Evolutionary conservation across 2,329 filamentous ascomycete genomes (phyloP), one percentile per base, ranked within the genome.

Genomic region (Pseudogymnoascus sp.): DNA sequence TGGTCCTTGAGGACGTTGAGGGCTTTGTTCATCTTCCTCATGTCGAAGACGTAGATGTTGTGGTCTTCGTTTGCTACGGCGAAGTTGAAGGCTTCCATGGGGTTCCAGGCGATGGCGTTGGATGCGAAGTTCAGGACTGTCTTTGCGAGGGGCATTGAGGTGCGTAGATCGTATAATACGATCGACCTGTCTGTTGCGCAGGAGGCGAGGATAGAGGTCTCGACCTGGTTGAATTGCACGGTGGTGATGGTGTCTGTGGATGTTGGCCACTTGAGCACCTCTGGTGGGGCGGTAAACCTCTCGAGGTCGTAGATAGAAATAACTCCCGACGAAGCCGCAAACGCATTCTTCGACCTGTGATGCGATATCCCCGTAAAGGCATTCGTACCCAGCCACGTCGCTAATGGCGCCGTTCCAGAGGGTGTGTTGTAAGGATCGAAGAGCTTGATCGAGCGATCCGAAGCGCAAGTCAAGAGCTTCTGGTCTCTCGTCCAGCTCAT

Each of bases 11-110:
- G 82, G 7, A 97, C 87, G 73, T 97, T 97, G 65, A 96, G 79
- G 0, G 93, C 91, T 66, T 91, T 87, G 69, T 90, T 87, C 75
- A 96, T 88, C 73, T 91, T 93, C 69, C 95, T 85, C 85, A 96
- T 96, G 75, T 99, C 95, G 72, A 99, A 99, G 65, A 97, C 84
- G 72, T 92, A 80, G 68, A 89, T 83, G 75, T 96, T 96, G 78
- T 97, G 93, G 72, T 97, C 95, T 79, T 99, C 95, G 69, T 90
- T 96, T 11, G 91, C 95, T 31, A 93, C 87, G 14, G 92, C 93
- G 72, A 97, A 88, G 77, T 97, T 96, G 81, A 96, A 96, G 6
- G 92, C 90, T 75, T 96, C 93, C 88, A 97, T 95, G 0, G 95
- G 95, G 69, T 97, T 97, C 91, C 93, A 99, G 46, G 89, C 83